Conservation (phyloP, 2,329 filamentous ascomycete species). For the Talaromyces sp. region DNA sequence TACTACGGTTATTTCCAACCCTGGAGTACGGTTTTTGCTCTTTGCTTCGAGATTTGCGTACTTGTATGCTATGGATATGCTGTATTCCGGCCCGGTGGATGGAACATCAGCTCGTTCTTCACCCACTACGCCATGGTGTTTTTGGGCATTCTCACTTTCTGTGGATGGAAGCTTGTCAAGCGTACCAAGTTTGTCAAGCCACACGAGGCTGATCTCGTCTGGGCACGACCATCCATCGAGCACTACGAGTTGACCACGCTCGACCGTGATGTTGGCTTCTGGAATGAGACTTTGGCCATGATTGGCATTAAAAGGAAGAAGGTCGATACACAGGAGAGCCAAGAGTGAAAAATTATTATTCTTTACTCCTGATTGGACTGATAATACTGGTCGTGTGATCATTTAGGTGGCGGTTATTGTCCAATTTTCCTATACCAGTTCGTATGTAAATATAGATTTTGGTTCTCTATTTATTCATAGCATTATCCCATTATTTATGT, state of each 20-base stretch:
- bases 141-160: conserved; percentile 61
- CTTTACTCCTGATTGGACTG: neutral
- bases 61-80: conserved; percentile 59
- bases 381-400: neutral
- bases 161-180: conserved; percentile 56
- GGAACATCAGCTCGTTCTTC: conserved; percentile 67
- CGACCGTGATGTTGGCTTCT: conserved; percentile 8
- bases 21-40: conserved; percentile 21
- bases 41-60: conserved; percentile 9
- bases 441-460: neutral
- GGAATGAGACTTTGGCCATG: conserved; percentile 3
- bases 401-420: neutral
- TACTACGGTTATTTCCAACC: conserved; percentile 65
- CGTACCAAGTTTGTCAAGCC: conserved; percentile 51
- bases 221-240: conserved; percentile 64
- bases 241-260: conserved; percentile 35
- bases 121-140: conserved; percentile 70
- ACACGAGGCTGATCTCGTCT: conserved; percentile 61
- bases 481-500: neutral
- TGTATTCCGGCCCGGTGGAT: conserved; percentile 57
- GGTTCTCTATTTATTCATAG: neutral
- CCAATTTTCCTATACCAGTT: neutral
- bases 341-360: neutral
- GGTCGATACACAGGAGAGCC: neutral
- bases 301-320: conserved; percentile 2